phyloP scores from a whole-genome alignment of 768 basidiomycete genomes.

The Lyophyllum decastes region DNA sequence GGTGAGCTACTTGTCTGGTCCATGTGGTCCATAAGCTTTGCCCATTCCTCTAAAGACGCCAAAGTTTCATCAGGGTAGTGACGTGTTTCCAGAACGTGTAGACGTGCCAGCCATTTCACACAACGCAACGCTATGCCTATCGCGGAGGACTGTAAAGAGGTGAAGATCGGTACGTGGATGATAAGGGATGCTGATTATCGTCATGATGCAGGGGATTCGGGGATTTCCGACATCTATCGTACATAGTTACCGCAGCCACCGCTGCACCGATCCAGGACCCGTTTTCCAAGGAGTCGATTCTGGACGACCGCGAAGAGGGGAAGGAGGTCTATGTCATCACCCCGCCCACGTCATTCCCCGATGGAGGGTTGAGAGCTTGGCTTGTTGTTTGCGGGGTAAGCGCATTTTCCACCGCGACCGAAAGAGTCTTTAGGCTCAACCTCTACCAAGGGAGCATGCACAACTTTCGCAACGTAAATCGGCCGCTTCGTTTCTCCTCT shows the following conservation, averaged over 20 bases:
- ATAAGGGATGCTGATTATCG: no score
- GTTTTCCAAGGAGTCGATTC: neutral
- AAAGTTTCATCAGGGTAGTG: neutral
- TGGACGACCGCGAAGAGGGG: neutral
- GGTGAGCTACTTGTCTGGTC: no score
- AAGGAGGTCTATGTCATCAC: no score
- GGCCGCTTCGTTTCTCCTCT: neutral
- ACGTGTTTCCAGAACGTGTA: neutral
- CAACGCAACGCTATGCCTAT: no score
- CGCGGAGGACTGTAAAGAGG: no score
- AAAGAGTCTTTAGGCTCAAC: neutral
- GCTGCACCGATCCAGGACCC: neutral
- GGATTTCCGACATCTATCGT: no score
- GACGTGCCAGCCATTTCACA: neutral
- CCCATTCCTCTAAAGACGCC: no score
- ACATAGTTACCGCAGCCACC: no score
- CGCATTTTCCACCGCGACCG: neutral
- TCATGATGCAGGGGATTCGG: no score
- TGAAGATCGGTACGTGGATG: no score
- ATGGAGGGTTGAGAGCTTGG: conserved; percentile 48
- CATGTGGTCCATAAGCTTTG: no score
- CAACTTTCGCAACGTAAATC: conserved; percentile 42
- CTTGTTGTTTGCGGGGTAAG: conserved; percentile 40
- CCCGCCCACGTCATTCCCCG: conserved; percentile 25
- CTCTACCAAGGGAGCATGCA: conserved; percentile 19